Base-by-base conservation (phyloP, 2,329 filamentous ascomycete species). In the Chaetoscypha palmicola region DNA sequence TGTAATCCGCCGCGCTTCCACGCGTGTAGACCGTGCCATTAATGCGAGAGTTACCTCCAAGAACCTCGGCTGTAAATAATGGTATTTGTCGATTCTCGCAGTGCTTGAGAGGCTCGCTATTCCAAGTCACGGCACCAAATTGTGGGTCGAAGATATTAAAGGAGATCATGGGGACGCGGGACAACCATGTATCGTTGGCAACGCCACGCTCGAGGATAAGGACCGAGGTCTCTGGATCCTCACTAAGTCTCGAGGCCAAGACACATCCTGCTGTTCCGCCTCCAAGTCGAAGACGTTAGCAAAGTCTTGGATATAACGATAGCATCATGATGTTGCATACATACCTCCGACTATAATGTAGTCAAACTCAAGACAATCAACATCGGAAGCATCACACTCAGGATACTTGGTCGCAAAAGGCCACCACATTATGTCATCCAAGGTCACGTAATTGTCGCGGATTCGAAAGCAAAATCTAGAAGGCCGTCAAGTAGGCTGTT, bases 191-290 rank as follows among this genome's bases (percentile, higher is more conserved):
- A 32, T 43, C 38, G n/a, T 44, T 43, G 21, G 41, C 41, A 10
- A 30, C 14, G 21, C 66, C 66, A 17, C 64, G 65, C 44, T 69
- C 66, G 19, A 68, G 50, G 7, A 69, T 62, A 12, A 66, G 54
- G 10, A 68, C 64, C 2, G 55, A 51, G n/a, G 64, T 53, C 26
- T 59, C 30, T 22, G 54, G 50, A 47, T 66, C 58, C 43, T 67
- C 66, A 22, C 55, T 61, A 19, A 70, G 58, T 8, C 66, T 61
- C 22, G 58, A 58, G 4, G 67, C 68, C n/a, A 69, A 52, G 1
- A 63, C 60, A 5, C 68, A 60, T 5, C 68, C 67, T 4, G 66
- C 59, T 0, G 67, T 68, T 9, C 68, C 67, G 3, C 66, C 68
- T 48, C 9, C 5, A 26, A 3, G 21, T 26, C 23, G 28, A 2